Evolutionary conservation across 192 early-diverging fungal genomes (phyloP).

Genomic region (Umbelopsis sp.): DNA sequence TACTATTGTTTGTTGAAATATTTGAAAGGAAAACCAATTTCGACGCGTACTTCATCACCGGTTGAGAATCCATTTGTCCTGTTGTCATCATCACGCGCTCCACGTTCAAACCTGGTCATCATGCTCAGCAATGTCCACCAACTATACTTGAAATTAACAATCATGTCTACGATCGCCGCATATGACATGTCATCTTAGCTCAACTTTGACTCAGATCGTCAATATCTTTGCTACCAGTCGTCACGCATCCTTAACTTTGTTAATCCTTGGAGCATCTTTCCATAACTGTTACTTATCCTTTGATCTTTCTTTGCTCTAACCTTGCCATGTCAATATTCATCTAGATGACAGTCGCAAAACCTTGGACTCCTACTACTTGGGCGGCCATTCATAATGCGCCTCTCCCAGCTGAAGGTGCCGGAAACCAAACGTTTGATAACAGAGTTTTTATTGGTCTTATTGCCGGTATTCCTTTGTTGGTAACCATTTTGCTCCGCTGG

Average conservation of each 20-base stretch:
- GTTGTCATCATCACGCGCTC: too few species aligned
- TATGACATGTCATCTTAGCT: too few species aligned
- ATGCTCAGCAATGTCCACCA: too few species aligned
- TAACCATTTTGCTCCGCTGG: constrained; percentile 67
- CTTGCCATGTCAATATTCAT: not conserved
- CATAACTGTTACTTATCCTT: not conserved
- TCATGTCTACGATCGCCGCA: too few species aligned
- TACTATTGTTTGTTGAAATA: too few species aligned
- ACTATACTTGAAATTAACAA: too few species aligned
- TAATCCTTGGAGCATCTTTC: not conserved
- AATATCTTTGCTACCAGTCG: too few species aligned
- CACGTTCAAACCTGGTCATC: too few species aligned
- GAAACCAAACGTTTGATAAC: constrained; percentile 82
- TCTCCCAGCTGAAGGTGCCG: constrained; percentile 81
- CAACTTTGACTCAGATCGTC: too few species aligned
- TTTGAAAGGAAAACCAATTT: too few species aligned
- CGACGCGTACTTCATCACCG: too few species aligned
- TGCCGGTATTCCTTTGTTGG: constrained; percentile 62
- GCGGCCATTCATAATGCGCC: constrained; percentile 57
- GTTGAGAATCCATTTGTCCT: too few species aligned
- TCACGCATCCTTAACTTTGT: not conserved
- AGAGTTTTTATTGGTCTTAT: constrained; percentile 62
- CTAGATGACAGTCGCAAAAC: constrained; percentile 13
- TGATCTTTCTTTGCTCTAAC: not conserved
- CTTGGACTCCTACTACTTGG: constrained; percentile 45